Percentiles rank a stretch among this genome's conserved stretches.
These are phyloP conservation scores for Reticulascus tulasneorum DNA, from an alignment of 2,329 filamentous ascomycete species.

Conservation along the genomic window DNA sequence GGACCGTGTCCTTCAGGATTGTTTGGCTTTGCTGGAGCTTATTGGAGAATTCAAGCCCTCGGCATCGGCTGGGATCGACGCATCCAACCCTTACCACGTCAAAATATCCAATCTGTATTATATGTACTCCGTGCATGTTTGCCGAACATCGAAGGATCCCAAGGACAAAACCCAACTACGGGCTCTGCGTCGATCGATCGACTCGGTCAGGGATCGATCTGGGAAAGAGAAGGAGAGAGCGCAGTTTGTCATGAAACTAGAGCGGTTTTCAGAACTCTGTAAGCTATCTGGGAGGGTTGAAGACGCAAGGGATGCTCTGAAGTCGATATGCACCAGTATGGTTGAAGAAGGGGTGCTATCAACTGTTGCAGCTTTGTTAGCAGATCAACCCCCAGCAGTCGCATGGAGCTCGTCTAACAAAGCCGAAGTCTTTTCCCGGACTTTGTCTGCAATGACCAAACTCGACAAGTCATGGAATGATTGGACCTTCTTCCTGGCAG, in stretches of 20 bases:
- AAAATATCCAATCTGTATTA: constrained; percentile 72
- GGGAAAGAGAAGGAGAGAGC: constrained; percentile 54
- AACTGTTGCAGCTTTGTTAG: constrained; percentile 47
- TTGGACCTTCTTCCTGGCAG: constrained; percentile 50
- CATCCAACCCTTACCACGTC: constrained; percentile 47
- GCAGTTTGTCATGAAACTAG: constrained; percentile 60
- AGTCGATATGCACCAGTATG: constrained; percentile 58
- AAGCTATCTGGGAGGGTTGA: constrained; percentile 47
- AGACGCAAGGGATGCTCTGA: constrained; percentile 55
- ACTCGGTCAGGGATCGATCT: constrained; percentile 53
- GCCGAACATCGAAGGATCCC: constrained; percentile 27
- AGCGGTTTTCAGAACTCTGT: constrained; percentile 61
- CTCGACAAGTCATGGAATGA: constrained; percentile 54
- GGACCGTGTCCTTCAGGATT: constrained; percentile 56
- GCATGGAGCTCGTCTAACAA: constrained; percentile 52
- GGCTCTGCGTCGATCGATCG: constrained; percentile 60
- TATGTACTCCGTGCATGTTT: constrained; percentile 39
- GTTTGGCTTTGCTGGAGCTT: constrained; percentile 48
- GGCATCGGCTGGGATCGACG: constrained; percentile 20
- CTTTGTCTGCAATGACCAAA: constrained; percentile 56
- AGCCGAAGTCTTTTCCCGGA: constrained; percentile 51
- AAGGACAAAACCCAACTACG: constrained; percentile 45
- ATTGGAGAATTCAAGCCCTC: constrained; percentile 36
- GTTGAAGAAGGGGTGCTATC: constrained; percentile 54
- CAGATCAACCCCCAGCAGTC: constrained; percentile 42